Base-by-base conservation (phyloP, 495 filamentous ascomycete genomes). In the Hyaloscypha finlandica region DNA sequence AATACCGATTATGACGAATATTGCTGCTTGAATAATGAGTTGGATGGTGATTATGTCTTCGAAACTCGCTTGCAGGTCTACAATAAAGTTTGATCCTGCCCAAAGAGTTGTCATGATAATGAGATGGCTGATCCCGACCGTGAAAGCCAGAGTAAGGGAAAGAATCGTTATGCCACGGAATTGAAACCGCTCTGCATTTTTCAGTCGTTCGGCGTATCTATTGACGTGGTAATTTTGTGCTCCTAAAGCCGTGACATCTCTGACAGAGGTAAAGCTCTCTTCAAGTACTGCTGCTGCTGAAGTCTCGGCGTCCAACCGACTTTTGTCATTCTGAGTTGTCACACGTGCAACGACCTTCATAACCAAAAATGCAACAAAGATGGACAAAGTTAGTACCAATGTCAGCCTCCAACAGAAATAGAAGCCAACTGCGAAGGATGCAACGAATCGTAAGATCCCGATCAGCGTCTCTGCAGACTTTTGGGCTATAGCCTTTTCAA, bases 371-470 rank as follows among this genome's bases (percentile, higher is more conserved):
- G 20, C 25, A 12, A 29, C 69, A 87, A 90, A 22, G 87, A 87
- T 0, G 88, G 88, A 32, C 89, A 76, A 22, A 11, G n/a, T 42
- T 1, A 66, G 45, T 16, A 66, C 53, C 0, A 66, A 45, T 8
- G 64, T 35, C 29, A 85, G 74, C 70, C 73, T 79, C 32, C 76
- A 76, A 35, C 85, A 78, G 67, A 85, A 86, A 65, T 87, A 82
- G 63, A 89, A 89, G 6, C 85, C 84, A 6, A 90, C 83, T 33
- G 88, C 76, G 67, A 88, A 90, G 0, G 85, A 83, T 3, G 86
- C 83, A 32, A 88, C 70, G 68, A 90, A 89, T 69, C 86, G 88
- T 4, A 84, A 80, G 6, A 86, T 66, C 52, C 80, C 83, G 33
- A 79, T 78, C 39, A 90, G 71, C 51, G 79, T 81, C 6, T 89